Base-by-base conservation (phyloP, 2,329 filamentous ascomycete species). In the Calonectria pseudoreteaudii region DNA sequence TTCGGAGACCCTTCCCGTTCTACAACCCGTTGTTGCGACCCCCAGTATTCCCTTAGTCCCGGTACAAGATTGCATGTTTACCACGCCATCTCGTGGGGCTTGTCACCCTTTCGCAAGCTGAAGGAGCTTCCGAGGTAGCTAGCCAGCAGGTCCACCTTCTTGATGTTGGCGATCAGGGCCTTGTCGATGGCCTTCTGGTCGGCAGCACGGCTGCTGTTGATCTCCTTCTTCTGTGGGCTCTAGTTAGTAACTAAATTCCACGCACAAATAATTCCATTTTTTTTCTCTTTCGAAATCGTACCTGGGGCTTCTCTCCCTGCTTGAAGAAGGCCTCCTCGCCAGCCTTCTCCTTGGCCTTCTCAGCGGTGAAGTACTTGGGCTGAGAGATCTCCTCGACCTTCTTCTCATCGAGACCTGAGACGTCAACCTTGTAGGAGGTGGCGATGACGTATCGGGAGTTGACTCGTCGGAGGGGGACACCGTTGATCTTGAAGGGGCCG, bases 401-500 rank as follows among this genome's bases (percentile, higher is more conserved):
- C 87, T 94, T 93, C 85, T 94, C 84, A 89, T 98, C 96, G 83
- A 99, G 89, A 85, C 95, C 95, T 81, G 91, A 90, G 84, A 99
- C 88, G 86, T 96, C 93, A 85, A 98, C 91, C 89, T 93, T 94
- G 86, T 93, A 93, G 84, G 93, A 95, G 84, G 95, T 97, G 85
- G 94, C 95, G 87, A 97, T 97, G 86, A 97, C 95, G 89, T 97
- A 97, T 89, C 94, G 93, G 86, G 95, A 91, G 91, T 97, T 97
- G 87, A 97, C 94, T 87, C 94, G 93, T 90, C 97, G 94, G 85
- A 99, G 94, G 83, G 97, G 97, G 81, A 99, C 97, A 88, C 97
- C 97, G 91, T 99, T 99, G 91, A 99, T 94, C 94, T 98, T 99
- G 94, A 98, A 99, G 87, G 97, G 97, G 84, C 97, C 97, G 86